A percentile compares a stretch with the other conserved stretches of the same genome.
These are phyloP conservation scores for Dianthus caryophyllus DNA, from an alignment of 148 eudicot species.

Conservation along the genomic window DNA sequence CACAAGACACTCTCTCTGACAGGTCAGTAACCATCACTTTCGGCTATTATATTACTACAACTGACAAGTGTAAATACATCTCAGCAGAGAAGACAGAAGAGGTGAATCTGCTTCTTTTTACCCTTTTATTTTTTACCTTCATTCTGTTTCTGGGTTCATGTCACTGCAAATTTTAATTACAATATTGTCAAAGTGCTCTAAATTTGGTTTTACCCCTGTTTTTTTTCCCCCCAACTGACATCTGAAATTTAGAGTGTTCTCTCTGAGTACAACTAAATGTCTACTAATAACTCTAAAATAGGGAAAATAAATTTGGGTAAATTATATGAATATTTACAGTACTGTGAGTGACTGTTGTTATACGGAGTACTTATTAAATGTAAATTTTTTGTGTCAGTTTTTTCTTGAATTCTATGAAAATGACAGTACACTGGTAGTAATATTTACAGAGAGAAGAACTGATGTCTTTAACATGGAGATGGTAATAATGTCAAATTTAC, in stretches of 20 bases:
- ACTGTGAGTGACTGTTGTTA: slow-evolving; percentile 12
- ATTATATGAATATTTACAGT: slow-evolving; percentile 15
- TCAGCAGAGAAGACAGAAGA: background rate
- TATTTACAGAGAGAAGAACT: slow-evolving; percentile 16
- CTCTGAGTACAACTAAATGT: slow-evolving; percentile 9
- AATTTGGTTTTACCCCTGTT: slow-evolving; percentile 3
- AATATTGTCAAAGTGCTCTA: slow-evolving; percentile 10
- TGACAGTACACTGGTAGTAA: slow-evolving; percentile 21
- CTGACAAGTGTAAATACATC: slow-evolving; percentile 7
- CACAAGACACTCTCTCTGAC: slow-evolving; percentile 16
- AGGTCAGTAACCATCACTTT: slow-evolving; percentile 29
- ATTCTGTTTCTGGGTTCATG: background rate
- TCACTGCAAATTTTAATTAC: background rate
- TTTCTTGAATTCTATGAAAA: slow-evolving; percentile 24
- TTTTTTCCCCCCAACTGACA: slow-evolving; percentile 12
- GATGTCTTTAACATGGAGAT: background rate
- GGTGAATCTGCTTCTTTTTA: slow-evolving; percentile 18
- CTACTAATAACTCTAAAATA: no score
- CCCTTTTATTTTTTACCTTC: background rate
- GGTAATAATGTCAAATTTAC: slow-evolving; percentile 18
- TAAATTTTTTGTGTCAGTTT: background rate
- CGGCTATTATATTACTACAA: slow-evolving; percentile 4
- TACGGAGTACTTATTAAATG: slow-evolving; percentile 12
- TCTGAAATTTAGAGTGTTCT: slow-evolving; percentile 14
- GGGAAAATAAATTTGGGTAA: slow-evolving; percentile 2